A percentile compares a stretch with the other conserved stretches of the same genome.
phyloP scores from a whole-genome alignment of 306 rosid genomes.

The Arachis stenosperma region DNA sequence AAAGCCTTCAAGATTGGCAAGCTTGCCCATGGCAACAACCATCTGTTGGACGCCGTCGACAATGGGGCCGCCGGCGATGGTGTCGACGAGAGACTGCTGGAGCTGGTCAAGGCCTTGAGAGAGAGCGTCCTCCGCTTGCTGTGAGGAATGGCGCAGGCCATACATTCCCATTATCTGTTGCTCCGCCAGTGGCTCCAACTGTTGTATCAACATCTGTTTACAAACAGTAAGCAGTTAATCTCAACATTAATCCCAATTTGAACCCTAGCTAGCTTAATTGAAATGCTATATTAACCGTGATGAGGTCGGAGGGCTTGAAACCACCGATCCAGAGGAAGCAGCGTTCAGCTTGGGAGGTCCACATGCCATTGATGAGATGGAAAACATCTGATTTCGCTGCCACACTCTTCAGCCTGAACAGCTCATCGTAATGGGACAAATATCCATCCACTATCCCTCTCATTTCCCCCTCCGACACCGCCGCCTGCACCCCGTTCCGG shows the following conservation, averaged over 20 bases:
- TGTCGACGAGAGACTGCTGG: slow-evolving; percentile 77
- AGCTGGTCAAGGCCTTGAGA: slow-evolving; percentile 88
- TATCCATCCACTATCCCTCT: slow-evolving; percentile 68
- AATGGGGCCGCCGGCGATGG: slow-evolving; percentile 63
- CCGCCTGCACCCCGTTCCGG: slow-evolving; percentile 61
- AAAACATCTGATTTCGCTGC: slow-evolving; percentile 89
- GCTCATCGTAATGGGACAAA: slow-evolving; percentile 73
- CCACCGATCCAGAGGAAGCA: slow-evolving; percentile 97
- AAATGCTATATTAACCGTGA: slow-evolving; percentile 47
- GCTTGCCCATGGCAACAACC: slow-evolving; percentile 74
- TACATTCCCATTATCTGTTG: slow-evolving; percentile 81
- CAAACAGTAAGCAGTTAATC: background rate
- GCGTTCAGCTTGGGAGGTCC: slow-evolving; percentile 88
- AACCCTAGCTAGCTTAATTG: too few relatives aligned
- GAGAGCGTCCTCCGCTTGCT: slow-evolving; percentile 89
- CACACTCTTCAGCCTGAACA: slow-evolving; percentile 64
- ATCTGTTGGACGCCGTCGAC: slow-evolving; percentile 83
- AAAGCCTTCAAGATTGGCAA: slow-evolving; percentile 84
- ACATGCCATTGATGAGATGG: slow-evolving; percentile 79
- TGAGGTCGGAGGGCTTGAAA: slow-evolving; percentile 82
- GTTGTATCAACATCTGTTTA: slow-evolving; percentile 68
- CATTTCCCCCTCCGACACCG: slow-evolving; percentile 66
- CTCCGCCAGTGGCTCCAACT: slow-evolving; percentile 83
- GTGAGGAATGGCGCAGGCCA: slow-evolving; percentile 69
- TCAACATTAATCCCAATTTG: too few relatives aligned